Conservation (phyloP, 139 green algal genomes). For the Monoraphidium neglectum region DNA sequence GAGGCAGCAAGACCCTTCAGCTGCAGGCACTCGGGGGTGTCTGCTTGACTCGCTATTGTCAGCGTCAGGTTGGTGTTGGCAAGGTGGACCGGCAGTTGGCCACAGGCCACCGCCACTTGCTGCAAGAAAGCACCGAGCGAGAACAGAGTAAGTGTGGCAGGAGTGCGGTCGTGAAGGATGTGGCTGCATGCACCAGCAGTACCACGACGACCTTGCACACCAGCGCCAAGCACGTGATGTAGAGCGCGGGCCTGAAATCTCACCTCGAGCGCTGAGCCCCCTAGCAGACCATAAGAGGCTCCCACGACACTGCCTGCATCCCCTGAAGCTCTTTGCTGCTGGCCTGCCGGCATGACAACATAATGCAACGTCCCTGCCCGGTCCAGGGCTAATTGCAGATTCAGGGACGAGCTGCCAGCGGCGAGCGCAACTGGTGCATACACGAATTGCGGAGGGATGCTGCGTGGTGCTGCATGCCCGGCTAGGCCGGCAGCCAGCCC, state of each 20-base stretch:
- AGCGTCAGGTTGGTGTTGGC: slow-evolving; percentile 4
- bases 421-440: not conserved
- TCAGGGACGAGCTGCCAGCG: slow-evolving; percentile 8
- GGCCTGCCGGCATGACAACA: slow-evolving; percentile 4
- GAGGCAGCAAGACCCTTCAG: not conserved
- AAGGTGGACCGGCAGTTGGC: not conserved
- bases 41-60: not conserved
- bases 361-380: slow-evolving; percentile 5
- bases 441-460: not conserved
- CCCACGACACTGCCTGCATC: slow-evolving; percentile 3
- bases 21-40: not conserved
- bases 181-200: not conserved
- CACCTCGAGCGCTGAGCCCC: slow-evolving; percentile 5
- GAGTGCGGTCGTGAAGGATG: slow-evolving; percentile 1
- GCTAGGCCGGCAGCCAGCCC: not conserved
- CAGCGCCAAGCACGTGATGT: not conserved
- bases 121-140: not conserved
- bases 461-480: not conserved
- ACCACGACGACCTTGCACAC: not conserved
- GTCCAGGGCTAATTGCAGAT: slow-evolving; percentile 4
- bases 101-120: slow-evolving; percentile 16
- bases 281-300: slow-evolving; percentile 10
- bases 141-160: not conserved
- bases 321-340: not conserved
- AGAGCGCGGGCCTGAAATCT: not conserved